Evolutionary conservation across 2,329 filamentous ascomycete genomes (phyloP), one percentile per base, ranked within the genome.

Genomic region (Penicillium sp.): DNA sequence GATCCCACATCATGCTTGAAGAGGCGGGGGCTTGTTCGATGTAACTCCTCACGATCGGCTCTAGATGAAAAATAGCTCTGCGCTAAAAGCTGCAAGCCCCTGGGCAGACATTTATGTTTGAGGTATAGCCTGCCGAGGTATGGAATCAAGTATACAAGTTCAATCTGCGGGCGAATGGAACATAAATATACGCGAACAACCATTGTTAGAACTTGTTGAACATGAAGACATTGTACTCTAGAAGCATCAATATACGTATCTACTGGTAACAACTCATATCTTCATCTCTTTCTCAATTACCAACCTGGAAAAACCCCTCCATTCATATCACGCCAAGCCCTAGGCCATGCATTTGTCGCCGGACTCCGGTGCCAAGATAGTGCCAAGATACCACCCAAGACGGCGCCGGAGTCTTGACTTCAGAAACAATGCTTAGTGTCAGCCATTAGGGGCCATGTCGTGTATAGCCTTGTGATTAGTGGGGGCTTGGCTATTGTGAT

Each of bases 371-470:
- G 61, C 61, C 61, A 64, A 64, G 55, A 58, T 61, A 62, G 47
- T 21, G 61, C 61, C 63, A 64, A 64, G 55, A 62, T 65, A 62
- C 60, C 19, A 64, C 61, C 63, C 52, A 63, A 64, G 64, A 64
- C 55, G 54, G 54, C 47, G 29, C 44, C 23, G 15, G 39, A 54
- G 41, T 51, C 53, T 53, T 59, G 45, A 55, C 25, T 33, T 15
- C 31, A 6, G 49, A 58, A 36, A 31, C 10, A 54, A 53, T 54
- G 48, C 57, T 35, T 45, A 53, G 27, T 42, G 27, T 23, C 41
- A 42, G 49, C 42, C 33, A 35, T 53, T 33, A 39, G n/a, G 12
- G 29, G 7, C 23, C n/a, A n/a, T 23, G 15, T 48, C 42, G 3
- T 23, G 38, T 17, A 33, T 36, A 36, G 23, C 9, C 9, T 55